Evolutionary conservation across 176 grass and related monocot genomes (phyloP).

Genomic region (Hyparrhenia diplandra): DNA sequence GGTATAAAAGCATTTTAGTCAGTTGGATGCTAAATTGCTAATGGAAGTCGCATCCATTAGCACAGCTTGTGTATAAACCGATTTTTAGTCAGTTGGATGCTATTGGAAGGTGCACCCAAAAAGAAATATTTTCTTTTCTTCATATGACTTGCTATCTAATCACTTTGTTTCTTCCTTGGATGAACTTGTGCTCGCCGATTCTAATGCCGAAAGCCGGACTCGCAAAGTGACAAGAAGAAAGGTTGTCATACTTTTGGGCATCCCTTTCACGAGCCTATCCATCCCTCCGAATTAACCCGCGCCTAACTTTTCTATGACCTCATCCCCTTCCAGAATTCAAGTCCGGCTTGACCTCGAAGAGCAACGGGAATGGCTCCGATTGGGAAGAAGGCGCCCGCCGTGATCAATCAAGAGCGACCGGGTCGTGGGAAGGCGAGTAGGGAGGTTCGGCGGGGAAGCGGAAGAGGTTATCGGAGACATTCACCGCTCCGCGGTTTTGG

Average conservation of each 20-base stretch:
- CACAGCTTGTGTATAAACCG: background rate
- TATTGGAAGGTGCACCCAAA: background rate
- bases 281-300: background rate
- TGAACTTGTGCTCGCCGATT: slow-evolving; percentile 27
- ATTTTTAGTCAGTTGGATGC: background rate
- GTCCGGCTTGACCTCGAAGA: slow-evolving; percentile 91
- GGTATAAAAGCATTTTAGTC: too few species aligned
- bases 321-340: slow-evolving; percentile 56
- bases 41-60: background rate
- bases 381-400: slow-evolving; percentile 57
- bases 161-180: slow-evolving; percentile 41
- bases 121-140: background rate
- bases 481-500: background rate
- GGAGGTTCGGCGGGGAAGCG: slow-evolving; percentile 66
- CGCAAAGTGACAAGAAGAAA: slow-evolving; percentile 79
- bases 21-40: too few species aligned
- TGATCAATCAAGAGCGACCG: slow-evolving; percentile 47
- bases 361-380: slow-evolving; percentile 23
- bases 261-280: background rate
- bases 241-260: slow-evolving; percentile 40
- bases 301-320: background rate
- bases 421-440: slow-evolving; percentile 35
- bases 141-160: background rate
- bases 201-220: slow-evolving; percentile 65
- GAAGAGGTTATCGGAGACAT: slow-evolving; percentile 49